Evolutionary conservation across 2,329 filamentous ascomycete species (phyloP).

Genomic region (Escovopsis sp.): DNA sequence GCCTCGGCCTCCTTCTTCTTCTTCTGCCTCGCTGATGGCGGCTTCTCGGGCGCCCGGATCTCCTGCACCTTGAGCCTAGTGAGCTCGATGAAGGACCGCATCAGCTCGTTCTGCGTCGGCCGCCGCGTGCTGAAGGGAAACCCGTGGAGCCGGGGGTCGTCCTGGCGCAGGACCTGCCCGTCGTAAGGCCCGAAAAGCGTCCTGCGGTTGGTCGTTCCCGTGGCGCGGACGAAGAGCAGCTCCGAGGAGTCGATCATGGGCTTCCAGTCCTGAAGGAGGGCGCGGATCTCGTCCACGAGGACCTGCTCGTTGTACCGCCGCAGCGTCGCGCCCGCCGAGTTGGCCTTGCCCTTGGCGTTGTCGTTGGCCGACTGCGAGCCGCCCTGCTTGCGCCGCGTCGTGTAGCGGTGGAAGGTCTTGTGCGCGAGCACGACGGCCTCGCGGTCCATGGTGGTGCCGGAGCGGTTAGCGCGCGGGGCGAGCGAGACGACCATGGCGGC

Average conservation of each 20-base stretch:
- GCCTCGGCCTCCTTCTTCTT: conserved; percentile 29
- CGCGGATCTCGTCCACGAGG: conserved; percentile 73
- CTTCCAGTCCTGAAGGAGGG: conserved; percentile 73
- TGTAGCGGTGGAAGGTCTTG: conserved; percentile 97
- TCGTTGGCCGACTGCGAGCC: conserved; percentile 91
- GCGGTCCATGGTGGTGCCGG: conserved; percentile 54
- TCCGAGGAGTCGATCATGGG: conserved; percentile 69
- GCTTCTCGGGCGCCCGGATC: conserved; percentile 59
- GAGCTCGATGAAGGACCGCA: conserved; percentile 86
- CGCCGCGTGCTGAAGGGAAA: conserved; percentile 90
- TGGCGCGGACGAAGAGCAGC: conserved; percentile 76
- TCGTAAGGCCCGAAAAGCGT: conserved; percentile 89
- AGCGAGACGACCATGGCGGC: conserved; percentile 91
- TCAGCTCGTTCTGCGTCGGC: conserved; percentile 85
- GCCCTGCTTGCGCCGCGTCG: conserved; percentile 88
- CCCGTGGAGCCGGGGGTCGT: conserved; percentile 65
- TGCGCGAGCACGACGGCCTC: conserved; percentile 82
- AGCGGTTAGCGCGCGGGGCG: conserved; percentile 61
- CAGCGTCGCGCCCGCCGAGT: conserved; percentile 81
- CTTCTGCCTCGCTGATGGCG: too few species aligned
- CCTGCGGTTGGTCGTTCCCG: conserved; percentile 69
- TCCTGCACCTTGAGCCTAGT: conserved; percentile 77
- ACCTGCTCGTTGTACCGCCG: conserved; percentile 91
- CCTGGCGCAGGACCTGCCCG: conserved; percentile 62
- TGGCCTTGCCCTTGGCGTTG: conserved; percentile 80